Evolutionary conservation across 768 basidiomycete species (phyloP).

Genomic region (Gelatoporia subvermispora): DNA sequence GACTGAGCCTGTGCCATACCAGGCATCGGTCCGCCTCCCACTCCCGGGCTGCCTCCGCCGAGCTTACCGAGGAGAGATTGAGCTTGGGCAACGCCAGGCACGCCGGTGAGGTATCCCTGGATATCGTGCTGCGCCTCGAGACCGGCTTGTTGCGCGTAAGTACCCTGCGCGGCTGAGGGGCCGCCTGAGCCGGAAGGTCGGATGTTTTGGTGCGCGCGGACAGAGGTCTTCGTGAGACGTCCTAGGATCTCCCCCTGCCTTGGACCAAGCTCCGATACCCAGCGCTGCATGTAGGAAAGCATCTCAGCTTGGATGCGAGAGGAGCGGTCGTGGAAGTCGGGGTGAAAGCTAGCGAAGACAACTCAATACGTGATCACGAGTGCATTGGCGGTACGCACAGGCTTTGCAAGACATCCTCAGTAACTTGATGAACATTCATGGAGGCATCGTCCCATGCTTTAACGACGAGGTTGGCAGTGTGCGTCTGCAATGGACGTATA

Average conservation of each 20-base stretch:
- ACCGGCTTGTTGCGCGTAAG: constrained; percentile 44
- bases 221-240: constrained; percentile 59
- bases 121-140: constrained; percentile 44
- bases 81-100: constrained; percentile 13
- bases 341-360: constrained; percentile 66
- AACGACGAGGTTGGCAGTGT: constrained; percentile 63
- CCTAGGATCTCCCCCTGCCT: constrained; percentile 45
- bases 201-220: constrained; percentile 69
- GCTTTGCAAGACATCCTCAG: constrained; percentile 63
- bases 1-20: not conserved
- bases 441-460: constrained; percentile 79
- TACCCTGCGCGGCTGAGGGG: constrained; percentile 38
- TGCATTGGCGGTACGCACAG: constrained; percentile 39
- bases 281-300: constrained; percentile 60
- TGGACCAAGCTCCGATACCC: constrained; percentile 50
- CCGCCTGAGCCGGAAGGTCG: constrained; percentile 53
- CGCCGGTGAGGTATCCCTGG: constrained; percentile 31
- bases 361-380: not conserved
- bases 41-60: not conserved
- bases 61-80: constrained; percentile 4
- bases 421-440: constrained; percentile 48
- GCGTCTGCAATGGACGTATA: constrained; percentile 31
- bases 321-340: constrained; percentile 64
- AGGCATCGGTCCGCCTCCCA: not conserved
- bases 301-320: constrained; percentile 73